Evolutionary conservation across 768 basidiomycete genomes (phyloP), one percentile per base, ranked within the genome.

Genomic region (Boletus coccyginus): DNA sequence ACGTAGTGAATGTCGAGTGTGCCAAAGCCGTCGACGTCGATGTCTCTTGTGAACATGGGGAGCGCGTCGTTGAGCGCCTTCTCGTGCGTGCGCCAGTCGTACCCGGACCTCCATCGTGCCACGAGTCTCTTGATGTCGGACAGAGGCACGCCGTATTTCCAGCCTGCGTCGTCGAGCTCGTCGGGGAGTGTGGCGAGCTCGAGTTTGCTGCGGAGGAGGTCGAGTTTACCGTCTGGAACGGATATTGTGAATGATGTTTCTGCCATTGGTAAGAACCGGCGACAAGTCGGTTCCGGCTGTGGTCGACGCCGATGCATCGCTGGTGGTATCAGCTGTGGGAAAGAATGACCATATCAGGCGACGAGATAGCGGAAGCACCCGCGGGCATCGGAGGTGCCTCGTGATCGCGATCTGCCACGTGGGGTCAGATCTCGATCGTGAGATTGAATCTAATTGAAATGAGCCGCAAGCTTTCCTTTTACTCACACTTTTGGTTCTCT

Each of bases 61-160:
- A 87, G 57, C 44, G 77, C 75, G 3, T 67, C 66, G 60, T 87
- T 86, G 56, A 87, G 67, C 14, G 65, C 66, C 0, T 70, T 73
- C 63, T 87, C 84, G 16, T 81, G 66, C 50, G 70, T 77, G 55
- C 77, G 72, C 84, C 86, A 87, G 69, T 86, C 76, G 57, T 78
- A 85, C 0, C 75, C 79, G 50, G 74, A 66, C 61, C 73, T 75
- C 85, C 85, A 87, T 41, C 74, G 70, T 6, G 69, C 70, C 0
- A 77, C 71, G 1, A 86, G 73, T 7, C 81, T 75, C 49, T 77
- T 71, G 13, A 86, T 57, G 55, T 83, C 78, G 1, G 72, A 67
- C 4, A 83, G 72, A 2, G 84, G 81, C 0, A 21, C 73, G 6
- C 85, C 85, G 49, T 85, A 86, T 21, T 74, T 75, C 74, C 79